Base-by-base conservation (phyloP, 208 protist genomes). In the Phytomonas francai region DNA sequence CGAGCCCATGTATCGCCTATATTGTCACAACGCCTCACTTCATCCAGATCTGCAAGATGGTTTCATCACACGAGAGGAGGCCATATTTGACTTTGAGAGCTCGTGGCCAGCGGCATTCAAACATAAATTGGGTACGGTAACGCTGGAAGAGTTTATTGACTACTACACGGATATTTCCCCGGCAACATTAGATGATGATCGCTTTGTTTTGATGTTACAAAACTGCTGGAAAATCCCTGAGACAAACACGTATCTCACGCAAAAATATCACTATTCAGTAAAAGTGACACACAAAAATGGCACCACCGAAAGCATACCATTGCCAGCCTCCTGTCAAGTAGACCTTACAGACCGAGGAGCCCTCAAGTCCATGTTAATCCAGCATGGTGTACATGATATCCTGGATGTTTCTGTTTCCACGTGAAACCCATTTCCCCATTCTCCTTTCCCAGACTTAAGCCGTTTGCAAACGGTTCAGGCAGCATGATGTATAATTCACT, bases 131-230 rank as follows among this genome's bases (percentile, higher is more conserved):
- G 80, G 85, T 11, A 87, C 81, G 8, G 84, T 97, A 45, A 89
- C 79, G 28, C 65, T 89, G 9, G 79, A 89, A 19, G 84, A 93
- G 63, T 97, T 95, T 74, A 70, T 91, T 27, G 88, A 93, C 59
- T 97, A 96, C 84, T 96, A 97, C 81, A 87, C 80, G 31, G 92
- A 97, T 76, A 68, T 97, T 64, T 95, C 88, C 27, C 88, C 86
- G 19, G 73, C 81, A 19, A 78, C 84, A 30, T 74, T 89, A 31
- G 76, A 84, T 27, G 92, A 97, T 59, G 87, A 83, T n/a, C 81
- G 90, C 65, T 97, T 97, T 76, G 64, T 87, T n/a, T 54, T 32
- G 16, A 74, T 84, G 30, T 32, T 97, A 61, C 67, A 82, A 39
- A 74, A 76, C 68, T 76, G 77, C 42, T 97, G 92, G 92, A 63